Base-by-base conservation (phyloP, 78 protist genomes). In the Protostelium mycophagum region DNA sequence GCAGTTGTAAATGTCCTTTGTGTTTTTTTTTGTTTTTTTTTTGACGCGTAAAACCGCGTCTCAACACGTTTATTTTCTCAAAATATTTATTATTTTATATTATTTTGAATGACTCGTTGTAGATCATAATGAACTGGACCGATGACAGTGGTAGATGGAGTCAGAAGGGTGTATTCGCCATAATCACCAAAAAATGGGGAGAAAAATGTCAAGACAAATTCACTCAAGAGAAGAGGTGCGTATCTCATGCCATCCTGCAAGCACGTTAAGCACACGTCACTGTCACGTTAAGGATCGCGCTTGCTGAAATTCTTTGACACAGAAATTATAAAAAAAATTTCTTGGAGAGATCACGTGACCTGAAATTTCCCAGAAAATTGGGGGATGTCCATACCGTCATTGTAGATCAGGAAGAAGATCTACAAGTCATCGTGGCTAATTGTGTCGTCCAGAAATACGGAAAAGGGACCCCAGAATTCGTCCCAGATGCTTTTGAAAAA, bases 81-180 rank as follows among this genome's bases (percentile, higher is more conserved):
- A n/a, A n/a, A n/a, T n/a, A n/a, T n/a, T n/a, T n/a, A n/a, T n/a
- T n/a, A n/a, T 29, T 86, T 34, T 34, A 1, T 34, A 34, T 1
- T 0, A 28, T 35, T 88, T 87, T 1, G 34, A n/a, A 29, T 34
- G 63, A 1, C 86, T 85, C 83, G 5, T 36, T 89, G 5, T 89
- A 89, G 91, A 84, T 92, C 10, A 87, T 92, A 1, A 38, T 92
- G 34, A 90, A 90, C 84, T 90, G 37, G 39, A 63, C 89, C 10
- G 92, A 92, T 90, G 88, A 92, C 36, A 1, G 88, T 1, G 95
- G 92, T 35, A 37, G 87, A 35, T 92, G 95, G 95, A 83, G 90
- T 35, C 83, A 92, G 35, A 34, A 39, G 39, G 92, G 95, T 1
- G 25, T 92, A 34, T 38, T 90, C 1, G 90, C 89, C 1, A 86